Percentiles rank a stretch among this genome's conserved stretches.
Evolutionary conservation across 1,139 yeast genomes (phyloP).

Genomic region (Suhomyces bokatorum): DNA sequence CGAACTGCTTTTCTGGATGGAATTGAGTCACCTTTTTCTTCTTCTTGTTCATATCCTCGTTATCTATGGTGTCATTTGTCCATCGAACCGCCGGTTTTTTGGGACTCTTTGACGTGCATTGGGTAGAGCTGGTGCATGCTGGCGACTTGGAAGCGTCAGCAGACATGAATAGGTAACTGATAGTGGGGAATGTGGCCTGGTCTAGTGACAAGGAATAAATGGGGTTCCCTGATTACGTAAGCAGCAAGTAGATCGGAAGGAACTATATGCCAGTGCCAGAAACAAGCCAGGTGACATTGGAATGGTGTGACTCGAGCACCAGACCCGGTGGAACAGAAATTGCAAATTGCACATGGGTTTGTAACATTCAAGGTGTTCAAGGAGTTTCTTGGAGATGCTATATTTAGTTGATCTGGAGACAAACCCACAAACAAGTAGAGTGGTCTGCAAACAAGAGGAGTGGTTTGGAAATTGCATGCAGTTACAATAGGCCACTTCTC

Average conservation of each 20-base stretch:
- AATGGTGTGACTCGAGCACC: not conserved
- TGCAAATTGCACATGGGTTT: no score
- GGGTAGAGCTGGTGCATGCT: not conserved
- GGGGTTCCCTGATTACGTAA: not conserved
- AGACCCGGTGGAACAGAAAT: no score
- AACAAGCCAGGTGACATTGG: not conserved
- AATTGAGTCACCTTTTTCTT: slow-evolving; percentile 66
- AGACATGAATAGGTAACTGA: not conserved
- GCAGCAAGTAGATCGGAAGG: not conserved
- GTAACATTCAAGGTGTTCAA: no score
- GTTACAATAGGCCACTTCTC: no score
- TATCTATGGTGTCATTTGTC: slow-evolving; percentile 85
- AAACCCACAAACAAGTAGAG: no score
- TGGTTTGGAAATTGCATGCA: no score
- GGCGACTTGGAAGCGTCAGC: not conserved
- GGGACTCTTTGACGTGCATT: not conserved
- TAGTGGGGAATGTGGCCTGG: not conserved
- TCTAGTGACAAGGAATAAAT: not conserved
- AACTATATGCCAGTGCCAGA: not conserved
- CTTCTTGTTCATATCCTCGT: slow-evolving; percentile 83
- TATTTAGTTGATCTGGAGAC: no score
- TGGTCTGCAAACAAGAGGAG: no score
- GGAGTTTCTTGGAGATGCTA: no score
- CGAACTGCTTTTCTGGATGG: slow-evolving; percentile 51
- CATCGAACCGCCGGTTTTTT: slow-evolving; percentile 62